phyloP scores from a whole-genome alignment of 345 rosid species.

The Abelmoschus esculentus region DNA sequence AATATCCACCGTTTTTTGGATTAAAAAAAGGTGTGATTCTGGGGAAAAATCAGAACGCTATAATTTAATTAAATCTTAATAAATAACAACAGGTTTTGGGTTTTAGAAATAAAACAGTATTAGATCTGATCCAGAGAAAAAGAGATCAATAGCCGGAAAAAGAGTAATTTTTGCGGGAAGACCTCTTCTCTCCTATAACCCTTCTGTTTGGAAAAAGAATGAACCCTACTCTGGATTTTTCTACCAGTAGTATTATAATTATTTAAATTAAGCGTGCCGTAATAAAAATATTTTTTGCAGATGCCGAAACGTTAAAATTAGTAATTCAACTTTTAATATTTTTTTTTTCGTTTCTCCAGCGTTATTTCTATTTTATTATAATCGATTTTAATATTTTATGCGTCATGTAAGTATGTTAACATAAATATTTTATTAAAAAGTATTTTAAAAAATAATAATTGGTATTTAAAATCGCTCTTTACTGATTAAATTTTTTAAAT shows the following conservation, averaged over 20 bases:
- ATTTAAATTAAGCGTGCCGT: neutral
- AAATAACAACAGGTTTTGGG: neutral
- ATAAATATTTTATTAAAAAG: no score
- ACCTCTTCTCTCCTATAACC: neutral
- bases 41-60: neutral
- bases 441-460: no score
- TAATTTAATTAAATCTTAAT: neutral
- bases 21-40: neutral
- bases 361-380: no score
- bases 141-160: neutral
- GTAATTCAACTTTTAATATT: no score
- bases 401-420: no score
- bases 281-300: no score
- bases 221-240: neutral
- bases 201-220: neutral
- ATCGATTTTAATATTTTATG: no score
- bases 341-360: no score
- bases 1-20: no score
- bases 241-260: neutral
- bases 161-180: neutral
- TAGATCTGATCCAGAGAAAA: slow-evolving; percentile 1
- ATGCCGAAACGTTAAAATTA: no score
- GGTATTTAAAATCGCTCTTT: no score
- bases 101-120: neutral
- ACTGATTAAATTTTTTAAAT: no score